Conservation (phyloP, 768 basidiomycete genomes). For the Amanita fuliginea region DNA sequence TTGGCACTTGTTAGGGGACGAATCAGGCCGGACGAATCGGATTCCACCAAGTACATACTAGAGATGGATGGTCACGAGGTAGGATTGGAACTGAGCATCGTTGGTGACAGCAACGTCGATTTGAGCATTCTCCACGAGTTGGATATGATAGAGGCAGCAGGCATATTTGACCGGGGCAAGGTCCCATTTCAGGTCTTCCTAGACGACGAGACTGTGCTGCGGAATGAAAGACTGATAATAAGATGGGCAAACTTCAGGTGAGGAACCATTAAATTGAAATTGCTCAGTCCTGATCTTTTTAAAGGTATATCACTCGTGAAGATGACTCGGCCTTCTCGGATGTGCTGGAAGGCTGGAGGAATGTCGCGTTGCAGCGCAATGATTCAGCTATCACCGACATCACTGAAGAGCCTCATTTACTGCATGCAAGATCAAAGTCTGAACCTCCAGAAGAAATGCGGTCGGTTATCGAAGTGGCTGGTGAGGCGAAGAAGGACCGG, state of each 20-base stretch:
- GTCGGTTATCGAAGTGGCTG: slow-evolving; percentile 4
- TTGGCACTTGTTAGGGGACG: slow-evolving; percentile 20
- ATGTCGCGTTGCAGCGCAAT: slow-evolving; percentile 21
- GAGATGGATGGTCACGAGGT: slow-evolving; percentile 47
- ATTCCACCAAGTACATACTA: slow-evolving; percentile 55
- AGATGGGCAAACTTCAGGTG: slow-evolving; percentile 61
- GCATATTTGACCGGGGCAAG: slow-evolving; percentile 46
- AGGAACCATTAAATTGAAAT: slow-evolving; percentile 13
- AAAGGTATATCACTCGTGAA: slow-evolving; percentile 65
- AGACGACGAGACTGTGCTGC: slow-evolving; percentile 47
- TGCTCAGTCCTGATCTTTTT: background rate
- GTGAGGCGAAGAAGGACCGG: slow-evolving; percentile 10
- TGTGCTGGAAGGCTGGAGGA: slow-evolving; percentile 63
- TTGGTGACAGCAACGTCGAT: slow-evolving; percentile 22
- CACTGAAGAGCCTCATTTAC: slow-evolving; percentile 12
- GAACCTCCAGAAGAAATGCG: slow-evolving; percentile 23
- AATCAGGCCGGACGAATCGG: slow-evolving; percentile 45
- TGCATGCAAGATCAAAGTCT: slow-evolving; percentile 24
- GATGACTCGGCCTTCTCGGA: slow-evolving; percentile 70
- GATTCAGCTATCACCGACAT: slow-evolving; percentile 22
- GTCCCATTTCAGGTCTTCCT: slow-evolving; percentile 60
- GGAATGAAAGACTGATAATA: slow-evolving; percentile 59
- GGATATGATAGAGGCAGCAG: slow-evolving; percentile 44
- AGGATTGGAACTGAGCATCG: slow-evolving; percentile 67
- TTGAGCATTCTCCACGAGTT: slow-evolving; percentile 19